phyloP scores from a whole-genome alignment of 2,329 filamentous ascomycete species.

The Beauveria sp. region DNA sequence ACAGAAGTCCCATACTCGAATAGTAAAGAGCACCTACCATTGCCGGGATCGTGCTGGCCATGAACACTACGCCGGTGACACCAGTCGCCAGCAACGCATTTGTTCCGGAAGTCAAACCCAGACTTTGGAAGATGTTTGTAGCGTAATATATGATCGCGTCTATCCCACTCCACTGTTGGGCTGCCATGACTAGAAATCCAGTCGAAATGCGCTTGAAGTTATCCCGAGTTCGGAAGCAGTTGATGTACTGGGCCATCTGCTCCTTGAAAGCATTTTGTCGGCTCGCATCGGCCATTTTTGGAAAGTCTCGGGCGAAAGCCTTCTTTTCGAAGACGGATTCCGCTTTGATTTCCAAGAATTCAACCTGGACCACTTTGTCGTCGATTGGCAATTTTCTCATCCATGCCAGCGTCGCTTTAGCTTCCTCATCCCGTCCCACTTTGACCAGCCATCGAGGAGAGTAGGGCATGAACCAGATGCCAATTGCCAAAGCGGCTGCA shows the following conservation, averaged over 20 bases:
- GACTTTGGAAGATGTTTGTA: conserved; percentile 53
- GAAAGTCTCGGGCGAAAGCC: conserved; percentile 52
- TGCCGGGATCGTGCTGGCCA: conserved; percentile 30
- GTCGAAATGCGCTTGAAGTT: conserved; percentile 57
- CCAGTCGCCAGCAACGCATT: conserved; percentile 59
- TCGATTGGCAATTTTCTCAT: conserved; percentile 55
- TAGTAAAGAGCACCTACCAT: conserved; percentile 17
- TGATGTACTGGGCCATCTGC: conserved; percentile 40
- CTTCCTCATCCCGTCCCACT: conserved; percentile 62
- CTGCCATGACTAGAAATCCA: conserved; percentile 56
- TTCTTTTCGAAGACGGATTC: conserved; percentile 71
- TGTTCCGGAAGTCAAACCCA: conserved; percentile 54
- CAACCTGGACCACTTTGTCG: conserved; percentile 62
- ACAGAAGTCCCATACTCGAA: not conserved
- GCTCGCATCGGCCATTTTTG: conserved; percentile 33
- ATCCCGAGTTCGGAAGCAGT: conserved; percentile 30
- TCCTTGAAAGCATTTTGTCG: conserved; percentile 33
- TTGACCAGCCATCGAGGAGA: conserved; percentile 70
- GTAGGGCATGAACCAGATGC: conserved; percentile 75
- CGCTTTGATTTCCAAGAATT: conserved; percentile 78
- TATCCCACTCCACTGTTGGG: conserved; percentile 38
- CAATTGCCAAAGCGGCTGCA: conserved; percentile 49
- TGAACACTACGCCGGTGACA: conserved; percentile 64
- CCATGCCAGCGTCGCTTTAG: conserved; percentile 44
- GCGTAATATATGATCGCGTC: conserved; percentile 39